These are phyloP conservation scores for Suhomyces terraborum DNA, from an alignment of 1,139 yeast species.

Conservation along the genomic window DNA sequence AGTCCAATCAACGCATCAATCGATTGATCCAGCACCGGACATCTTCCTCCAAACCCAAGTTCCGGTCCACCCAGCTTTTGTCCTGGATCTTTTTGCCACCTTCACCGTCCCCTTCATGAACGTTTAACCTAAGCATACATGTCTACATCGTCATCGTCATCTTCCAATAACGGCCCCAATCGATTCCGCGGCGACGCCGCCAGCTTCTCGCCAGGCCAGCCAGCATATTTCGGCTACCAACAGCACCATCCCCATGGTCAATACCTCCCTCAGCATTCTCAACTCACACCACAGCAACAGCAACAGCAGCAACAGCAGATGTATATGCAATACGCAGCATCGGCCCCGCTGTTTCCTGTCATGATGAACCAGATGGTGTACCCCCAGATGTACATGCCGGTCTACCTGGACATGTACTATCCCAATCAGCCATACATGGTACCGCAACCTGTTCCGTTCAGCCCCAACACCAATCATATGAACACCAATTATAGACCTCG, in stretches of 20 bases:
- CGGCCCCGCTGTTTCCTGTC: conserved; percentile 18
- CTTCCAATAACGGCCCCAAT: conserved; percentile 35
- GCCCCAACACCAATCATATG: conserved; percentile 12
- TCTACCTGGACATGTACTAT: conserved; percentile 21
- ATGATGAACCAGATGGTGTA: conserved; percentile 21
- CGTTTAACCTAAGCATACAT: conserved; percentile 9
- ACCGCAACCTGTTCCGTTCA: conserved; percentile 18
- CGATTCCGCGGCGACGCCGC: conserved; percentile 49
- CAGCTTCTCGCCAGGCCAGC: conserved; percentile 40
- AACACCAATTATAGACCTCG: conserved; percentile 13
- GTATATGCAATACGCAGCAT: conserved; percentile 18
- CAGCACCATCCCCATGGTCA: conserved; percentile 22
- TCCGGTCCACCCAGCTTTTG: background rate
- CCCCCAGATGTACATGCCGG: conserved; percentile 22
- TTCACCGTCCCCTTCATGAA: conserved; percentile 1
- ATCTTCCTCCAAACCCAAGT: background rate
- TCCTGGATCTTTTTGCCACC: conserved; percentile 4
- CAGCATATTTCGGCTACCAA: conserved; percentile 17
- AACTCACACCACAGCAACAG: conserved; percentile 20
- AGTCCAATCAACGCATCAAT: conserved; percentile 1
- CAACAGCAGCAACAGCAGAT: conserved; percentile 18
- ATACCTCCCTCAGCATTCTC: conserved; percentile 22
- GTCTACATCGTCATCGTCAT: conserved; percentile 20
- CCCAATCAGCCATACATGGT: conserved; percentile 20
- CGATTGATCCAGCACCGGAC: conserved; percentile 1